Base-by-base conservation (phyloP, 805 yeast genomes). In the Dipodascus albidus region DNA sequence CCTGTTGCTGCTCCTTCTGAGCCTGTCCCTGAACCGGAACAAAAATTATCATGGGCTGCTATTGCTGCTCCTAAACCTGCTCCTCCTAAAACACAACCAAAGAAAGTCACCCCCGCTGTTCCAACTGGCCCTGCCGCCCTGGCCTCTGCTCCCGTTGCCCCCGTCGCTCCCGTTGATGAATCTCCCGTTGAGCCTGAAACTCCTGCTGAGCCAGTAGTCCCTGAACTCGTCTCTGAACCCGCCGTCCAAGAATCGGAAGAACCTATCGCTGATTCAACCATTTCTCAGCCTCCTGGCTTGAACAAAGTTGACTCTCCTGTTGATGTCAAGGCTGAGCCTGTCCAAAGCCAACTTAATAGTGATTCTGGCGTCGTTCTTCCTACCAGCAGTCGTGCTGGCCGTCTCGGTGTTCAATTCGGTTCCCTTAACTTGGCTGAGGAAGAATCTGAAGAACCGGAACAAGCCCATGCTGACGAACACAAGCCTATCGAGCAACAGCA, bases 11-110 rank as follows among this genome's bases (percentile, higher is more conserved):
- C 17, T n/a, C n/a, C n/a, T n/a, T n/a, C n/a, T n/a, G n/a, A n/a
- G n/a, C n/a, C n/a, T n/a, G n/a, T n/a, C 52, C 4, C 52, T 60
- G 27, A 52, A 48, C 31, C 49, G 4, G 8, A 47, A 47, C n/a
- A 21, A 57, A 66, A 72, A 59, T 71, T 74, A 62, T 74, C 87
- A 3, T 83, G 88, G 86, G 87, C 88, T 27, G 78, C 89, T 17
- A 79, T 83, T 60, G 82, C 83, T 52, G 70, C 79, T 53, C 82
- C 87, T 48, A 74, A 76, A 62, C 67, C 72, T 38, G 67, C 56
- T 47, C 62, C 54, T 49, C 52, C 23, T 35, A 61, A 62, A 62
- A 67, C 58, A 57, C 68, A 65, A 56, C 60, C 59, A 53, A 61
- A 64, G 54, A 58, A 59, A 52, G 59, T 57, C 55, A 57, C 33